Evolutionary conservation across 441 rosid species (phyloP), one percentile per base, ranked within the genome.

Genomic region (Jatropha multifida): DNA sequence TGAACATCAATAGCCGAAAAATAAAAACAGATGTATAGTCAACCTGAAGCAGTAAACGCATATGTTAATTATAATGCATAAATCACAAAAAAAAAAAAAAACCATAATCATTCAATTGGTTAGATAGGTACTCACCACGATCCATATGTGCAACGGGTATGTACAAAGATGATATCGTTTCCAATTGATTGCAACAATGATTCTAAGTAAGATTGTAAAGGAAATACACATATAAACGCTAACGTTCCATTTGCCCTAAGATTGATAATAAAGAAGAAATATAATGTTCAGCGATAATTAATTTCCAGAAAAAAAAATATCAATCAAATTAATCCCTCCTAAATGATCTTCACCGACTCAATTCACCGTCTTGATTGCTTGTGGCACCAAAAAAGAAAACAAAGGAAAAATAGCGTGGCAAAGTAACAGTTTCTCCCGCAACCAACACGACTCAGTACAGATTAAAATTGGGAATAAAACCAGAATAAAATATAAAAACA

Each of bases 101-200:
- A 73, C 6, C 40, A 55, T 42, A 27, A 8, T 54, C 27, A 54
- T 8, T 68, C 23, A 48, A 70, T 11, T 15, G 18, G 14, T 66
- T 62, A 18, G 40, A 62, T 13, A 52, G 23, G 67, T 42, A 84
- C 94, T 74, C 76, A 96, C 98, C 97, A 94, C 90, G 11, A 92
- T 96, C 99, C 99, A 92, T 91, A 94, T 88, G 86, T 96, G 98
- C 90, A 94, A 83, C 0, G 99, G 99, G 83, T 88, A 85, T 65
- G 87, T 74, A 84, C 99, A 96, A 9, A 73, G 63, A 79, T 72
- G 92, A 77, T 91, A 96, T 48, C 86, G 87, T 83, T 85, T 91
- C 99, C 99, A 94, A 71, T 89, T 91, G 89, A 96, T 78, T 17
- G 90, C 96, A 64, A 94, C 93, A 83, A 94, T 91, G 81, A 94